Evolutionary conservation across 1,284 basidiomycete species (phyloP).

Genomic region (Cutaneotrichosporon curvatum): DNA sequence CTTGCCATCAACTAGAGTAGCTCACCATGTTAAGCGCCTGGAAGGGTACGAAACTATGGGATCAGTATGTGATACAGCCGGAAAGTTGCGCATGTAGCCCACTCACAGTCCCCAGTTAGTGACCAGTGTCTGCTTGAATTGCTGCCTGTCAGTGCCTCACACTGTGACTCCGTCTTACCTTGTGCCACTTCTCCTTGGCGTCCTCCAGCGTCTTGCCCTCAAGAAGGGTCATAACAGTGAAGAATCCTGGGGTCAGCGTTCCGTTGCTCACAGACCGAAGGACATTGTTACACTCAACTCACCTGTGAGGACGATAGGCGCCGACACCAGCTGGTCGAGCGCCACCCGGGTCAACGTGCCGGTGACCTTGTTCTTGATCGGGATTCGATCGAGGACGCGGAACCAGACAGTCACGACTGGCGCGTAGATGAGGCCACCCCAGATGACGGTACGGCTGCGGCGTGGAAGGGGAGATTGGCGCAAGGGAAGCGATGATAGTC

Average conservation of each 20-base stretch:
- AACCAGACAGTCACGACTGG: slow-evolving; percentile 46
- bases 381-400: slow-evolving; percentile 34
- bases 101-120: slow-evolving; percentile 44
- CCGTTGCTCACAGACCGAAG: not conserved
- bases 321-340: slow-evolving; percentile 48
- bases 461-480: not conserved
- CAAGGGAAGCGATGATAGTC: not conserved
- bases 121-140: slow-evolving; percentile 38
- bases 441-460: slow-evolving; percentile 42
- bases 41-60: slow-evolving; percentile 42
- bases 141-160: slow-evolving; percentile 16
- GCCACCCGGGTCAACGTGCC: slow-evolving; percentile 38
- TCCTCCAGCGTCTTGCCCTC: slow-evolving; percentile 46
- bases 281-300: slow-evolving; percentile 9
- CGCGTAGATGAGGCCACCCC: slow-evolving; percentile 47
- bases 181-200: slow-evolving; percentile 41
- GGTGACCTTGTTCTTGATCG: slow-evolving; percentile 33
- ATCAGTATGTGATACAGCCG: too few species aligned
- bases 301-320: slow-evolving; percentile 43
- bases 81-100: too few species aligned
- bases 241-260: slow-evolving; percentile 41
- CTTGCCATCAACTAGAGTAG: too few species aligned
- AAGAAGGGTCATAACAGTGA: slow-evolving; percentile 46
- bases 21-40: slow-evolving; percentile 46
- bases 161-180: slow-evolving; percentile 14